Base-by-base conservation (phyloP, 352 stramenopile species). In the Phytophthora aleatoria region DNA sequence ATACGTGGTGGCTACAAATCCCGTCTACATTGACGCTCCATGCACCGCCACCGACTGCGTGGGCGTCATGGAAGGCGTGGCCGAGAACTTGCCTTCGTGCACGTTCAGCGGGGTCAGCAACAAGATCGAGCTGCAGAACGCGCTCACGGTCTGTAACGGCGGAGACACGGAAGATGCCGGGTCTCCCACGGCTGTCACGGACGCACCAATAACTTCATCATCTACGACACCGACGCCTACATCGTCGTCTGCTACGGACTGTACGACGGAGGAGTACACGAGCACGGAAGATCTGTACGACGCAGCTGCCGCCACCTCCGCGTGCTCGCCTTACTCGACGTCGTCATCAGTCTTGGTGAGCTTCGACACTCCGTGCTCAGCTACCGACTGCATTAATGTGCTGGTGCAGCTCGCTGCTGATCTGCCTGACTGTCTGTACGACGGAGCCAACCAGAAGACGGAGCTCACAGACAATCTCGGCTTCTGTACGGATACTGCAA, bases 21-120 rank as follows among this genome's bases (percentile, higher is more conserved):
- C 43, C 1, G 50, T 67, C 13, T 61, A 57, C 56, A 57, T 74
- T 20, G 44, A 58, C 3, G 38, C 54, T 0, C 67, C 61, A 13
- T 74, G 67, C 26, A 52, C 47, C 1, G 27, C 3, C 31, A 58
- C 61, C 5, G 35, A 49, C n/a, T 74, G 67, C 39, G 5, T 71
- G 15, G 4, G 24, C 13, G 45, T 67, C n/a, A 57, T 67, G 55
- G 31, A 59, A 35, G 50, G 16, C 13, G 30, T 71, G 35, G 61
- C 47, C 12, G 28, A 39, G 10, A 38, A 54, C 26, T 27, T 74
- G 11, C 50, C 67, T 0, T 50, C 64, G 50, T 74, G 67, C 36
- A 64, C 50, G 35, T 50, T 57, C 39, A 55, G 52, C 41, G 67
- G 67, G 15, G 30, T 67, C 30, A 74, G 57, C 67, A 57, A 71